A percentile compares a stretch with the other conserved stretches of the same genome.
phyloP scores from a whole-genome alignment of 805 yeast species.

The Peterozyma xylosa region DNA sequence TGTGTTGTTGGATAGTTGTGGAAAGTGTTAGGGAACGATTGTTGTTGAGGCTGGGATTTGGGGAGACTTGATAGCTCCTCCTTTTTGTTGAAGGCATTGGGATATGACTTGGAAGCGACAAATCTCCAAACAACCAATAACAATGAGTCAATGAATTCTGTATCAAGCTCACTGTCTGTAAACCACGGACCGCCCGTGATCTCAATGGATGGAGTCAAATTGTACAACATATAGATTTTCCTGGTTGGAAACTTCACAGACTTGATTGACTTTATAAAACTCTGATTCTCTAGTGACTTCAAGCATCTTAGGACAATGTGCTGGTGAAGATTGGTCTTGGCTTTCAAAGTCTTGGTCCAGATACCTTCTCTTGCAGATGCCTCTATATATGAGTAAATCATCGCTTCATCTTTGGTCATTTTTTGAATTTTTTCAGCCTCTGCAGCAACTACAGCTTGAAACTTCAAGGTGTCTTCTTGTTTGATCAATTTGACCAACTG shows the following conservation, averaged over 20 bases:
- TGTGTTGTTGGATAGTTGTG: slow-evolving; percentile 63
- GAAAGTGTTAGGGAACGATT: slow-evolving; percentile 49
- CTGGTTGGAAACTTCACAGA: slow-evolving; percentile 88
- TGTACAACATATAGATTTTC: slow-evolving; percentile 91
- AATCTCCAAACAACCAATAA: slow-evolving; percentile 83
- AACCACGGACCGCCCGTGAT: slow-evolving; percentile 99
- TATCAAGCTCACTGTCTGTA: slow-evolving; percentile 89
- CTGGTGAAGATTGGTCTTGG: slow-evolving; percentile 83
- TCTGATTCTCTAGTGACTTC: slow-evolving; percentile 70
- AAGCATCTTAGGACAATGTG: slow-evolving; percentile 82
- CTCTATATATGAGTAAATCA: slow-evolving; percentile 86
- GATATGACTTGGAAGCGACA: slow-evolving; percentile 69
- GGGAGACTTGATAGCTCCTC: slow-evolving; percentile 13
- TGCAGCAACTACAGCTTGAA: slow-evolving; percentile 62
- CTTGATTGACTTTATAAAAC: slow-evolving; percentile 83
- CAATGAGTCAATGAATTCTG: slow-evolving; percentile 83
- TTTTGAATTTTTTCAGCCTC: slow-evolving; percentile 74
- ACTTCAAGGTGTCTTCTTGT: slow-evolving; percentile 58
- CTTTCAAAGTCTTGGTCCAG: slow-evolving; percentile 89
- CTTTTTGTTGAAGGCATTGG: slow-evolving; percentile 54
- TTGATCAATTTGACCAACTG: slow-evolving; percentile 63
- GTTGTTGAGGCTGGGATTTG: slow-evolving; percentile 27
- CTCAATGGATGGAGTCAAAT: slow-evolving; percentile 88
- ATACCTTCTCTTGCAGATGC: slow-evolving; percentile 93
- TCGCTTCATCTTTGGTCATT: slow-evolving; percentile 83